Base-by-base conservation (phyloP, 2,329 filamentous ascomycete species). In the Ceratocystiopsis brevicomis region DNA sequence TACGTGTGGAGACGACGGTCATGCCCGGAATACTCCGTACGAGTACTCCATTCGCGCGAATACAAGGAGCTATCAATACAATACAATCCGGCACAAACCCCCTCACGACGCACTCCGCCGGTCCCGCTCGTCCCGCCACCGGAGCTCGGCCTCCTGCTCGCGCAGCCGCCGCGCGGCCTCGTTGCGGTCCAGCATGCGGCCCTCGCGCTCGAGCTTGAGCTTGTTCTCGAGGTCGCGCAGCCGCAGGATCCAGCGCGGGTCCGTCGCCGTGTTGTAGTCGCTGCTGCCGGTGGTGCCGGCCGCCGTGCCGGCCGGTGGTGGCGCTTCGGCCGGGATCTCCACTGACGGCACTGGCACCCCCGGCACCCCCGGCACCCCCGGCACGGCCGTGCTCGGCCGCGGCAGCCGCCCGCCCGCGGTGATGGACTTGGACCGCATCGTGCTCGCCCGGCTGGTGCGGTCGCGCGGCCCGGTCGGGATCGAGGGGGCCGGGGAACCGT, bases 191-290 rank as follows among this genome's bases (percentile, higher is more conserved):
- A 93, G 66, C 43, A 92, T 66, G 38, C 90, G 67, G 1, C 78
- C 86, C 59, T 96, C 90, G 14, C 90, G 67, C 62, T 98, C 90
- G 39, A 82, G 78, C 59, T 94, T 93, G 16, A 98, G 67, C 52
- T 92, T 76, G 50, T 79, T 72, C 65, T 98, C 90, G 51, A 96
- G 65, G 56, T 96, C 87, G 45, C 84, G 76, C 33, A 96, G 67
- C 8, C 90, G 67, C 49, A 93, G 73, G 50, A 92, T 76, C 84
- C 85, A 94, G 51, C 81, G 75, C 50, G 82, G 78, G 52, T 88
- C 80, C 9, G 51, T 54, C 36, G 50, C n/a, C n/a, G n/a, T n/a
- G n/a, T n/a, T 38, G 49, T 48, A 38, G 48, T 53, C 30, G 46
- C 3, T 11, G 13, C 32, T n/a, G n/a, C 32, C 32, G 13, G 19